These are phyloP conservation scores for Suillus brevipes DNA, from an alignment of 768 basidiomycete genomes.

Conservation along the genomic window DNA sequence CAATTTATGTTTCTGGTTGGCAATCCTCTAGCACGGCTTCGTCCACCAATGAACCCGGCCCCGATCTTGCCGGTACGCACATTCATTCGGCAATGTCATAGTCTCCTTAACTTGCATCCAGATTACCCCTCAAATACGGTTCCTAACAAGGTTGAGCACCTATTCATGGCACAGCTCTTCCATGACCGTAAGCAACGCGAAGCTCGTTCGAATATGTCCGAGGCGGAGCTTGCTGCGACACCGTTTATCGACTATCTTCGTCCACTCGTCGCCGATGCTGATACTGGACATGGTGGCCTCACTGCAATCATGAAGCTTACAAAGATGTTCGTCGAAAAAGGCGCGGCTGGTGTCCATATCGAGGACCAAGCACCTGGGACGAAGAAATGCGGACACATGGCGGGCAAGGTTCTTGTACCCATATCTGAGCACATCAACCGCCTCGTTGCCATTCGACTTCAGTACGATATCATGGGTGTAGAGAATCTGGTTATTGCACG, in stretches of 20 bases:
- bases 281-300: slow-evolving; percentile 96
- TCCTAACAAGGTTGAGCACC: slow-evolving; percentile 97
- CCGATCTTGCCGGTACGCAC: slow-evolving; percentile 85
- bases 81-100: background rate
- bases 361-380: slow-evolving; percentile 98
- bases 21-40: slow-evolving; percentile 93
- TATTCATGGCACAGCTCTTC: slow-evolving; percentile 98
- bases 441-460: slow-evolving; percentile 93
- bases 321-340: slow-evolving; percentile 98
- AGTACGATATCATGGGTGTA: slow-evolving; percentile 98
- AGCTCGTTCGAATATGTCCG: slow-evolving; percentile 66
- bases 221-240: slow-evolving; percentile 67
- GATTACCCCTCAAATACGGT: slow-evolving; percentile 99
- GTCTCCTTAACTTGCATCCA: slow-evolving; percentile 27
- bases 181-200: slow-evolving; percentile 97
- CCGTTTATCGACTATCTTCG: slow-evolving; percentile 87
- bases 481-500: slow-evolving; percentile 91
- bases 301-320: slow-evolving; percentile 99
- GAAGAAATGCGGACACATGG: slow-evolving; percentile 96
- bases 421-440: slow-evolving; percentile 98
- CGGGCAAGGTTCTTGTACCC: slow-evolving; percentile 94
- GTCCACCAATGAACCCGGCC: slow-evolving; percentile 93
- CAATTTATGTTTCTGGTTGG: slow-evolving; percentile 98
- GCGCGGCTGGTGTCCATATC: slow-evolving; percentile 96
- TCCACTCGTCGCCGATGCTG: slow-evolving; percentile 94